Percentiles rank a stretch among this genome's conserved stretches.
These are phyloP conservation scores for Pichia sp. DNA, from an alignment of 1,139 yeast species.

Conservation along the genomic window DNA sequence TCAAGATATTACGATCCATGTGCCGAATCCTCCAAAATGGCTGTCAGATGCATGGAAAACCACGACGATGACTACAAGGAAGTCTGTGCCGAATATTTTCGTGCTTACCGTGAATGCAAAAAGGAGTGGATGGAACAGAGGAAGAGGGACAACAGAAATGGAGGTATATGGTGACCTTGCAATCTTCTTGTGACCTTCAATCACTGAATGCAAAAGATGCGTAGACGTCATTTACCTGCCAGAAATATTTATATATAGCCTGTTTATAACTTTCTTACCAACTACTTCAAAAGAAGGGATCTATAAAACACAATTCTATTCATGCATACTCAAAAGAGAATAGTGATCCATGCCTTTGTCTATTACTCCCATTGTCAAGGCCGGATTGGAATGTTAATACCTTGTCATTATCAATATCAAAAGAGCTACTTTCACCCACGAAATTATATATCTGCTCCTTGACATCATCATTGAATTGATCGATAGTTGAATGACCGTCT, in stretches of 20 bases:
- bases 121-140: slow-evolving; percentile 57
- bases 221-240: not conserved
- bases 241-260: not conserved
- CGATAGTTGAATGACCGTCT: not conserved
- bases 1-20: slow-evolving; percentile 91
- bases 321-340: slow-evolving; percentile 26
- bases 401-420: slow-evolving; percentile 22
- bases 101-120: slow-evolving; percentile 88
- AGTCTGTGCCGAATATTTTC: slow-evolving; percentile 80
- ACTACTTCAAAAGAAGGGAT: not conserved
- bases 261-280: slow-evolving; percentile 1
- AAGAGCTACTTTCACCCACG: slow-evolving; percentile 23
- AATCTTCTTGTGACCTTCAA: not conserved
- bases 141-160: slow-evolving; percentile 25
- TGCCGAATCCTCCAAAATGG: slow-evolving; percentile 81
- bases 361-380: not conserved
- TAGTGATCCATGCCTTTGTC: slow-evolving; percentile 20
- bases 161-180: slow-evolving; percentile 30
- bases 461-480: slow-evolving; percentile 6
- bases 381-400: slow-evolving; percentile 24
- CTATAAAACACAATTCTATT: not conserved
- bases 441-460: slow-evolving; percentile 21
- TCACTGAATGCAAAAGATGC: too few relatives aligned
- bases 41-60: slow-evolving; percentile 74
- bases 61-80: slow-evolving; percentile 59